Evolutionary conservation across 306 rosid genomes (phyloP), one percentile per base, ranked within the genome.

Genomic region (Trifolium fragiferum): DNA sequence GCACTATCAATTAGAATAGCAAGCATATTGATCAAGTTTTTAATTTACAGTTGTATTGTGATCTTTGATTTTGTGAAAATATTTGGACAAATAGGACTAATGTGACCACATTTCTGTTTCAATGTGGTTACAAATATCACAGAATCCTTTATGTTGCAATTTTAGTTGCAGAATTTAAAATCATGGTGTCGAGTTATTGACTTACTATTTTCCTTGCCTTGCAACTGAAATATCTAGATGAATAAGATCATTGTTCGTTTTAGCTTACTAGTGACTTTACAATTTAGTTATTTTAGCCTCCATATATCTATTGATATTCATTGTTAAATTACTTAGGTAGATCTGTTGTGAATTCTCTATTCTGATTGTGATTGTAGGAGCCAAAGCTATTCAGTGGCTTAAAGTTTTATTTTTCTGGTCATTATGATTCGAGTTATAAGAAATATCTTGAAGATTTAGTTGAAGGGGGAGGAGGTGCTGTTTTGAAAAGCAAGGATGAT

Each of bases 371-470:
- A 27, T 75, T 73, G 72, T 77, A 91, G 96, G 96, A 71, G 53
- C 89, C 93, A 43, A 92, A 86, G 80, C 87, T 95, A 63, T 89
- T 92, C 72, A 62, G 23, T 55, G 96, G 92, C 80, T 84, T 90
- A 41, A 83, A 35, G 33, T 82, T 92, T 72, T 88, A 90, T 76
- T 89, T 94, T 25, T 79, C 88, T 68, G 97, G 96, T 27, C 96
- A 90, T 65, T 95, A 90, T 64, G 75, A 75, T 37, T 23, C 51
- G 1, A 72, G 77, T n/a, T 87, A 86, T 41, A 76, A 72, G 90
- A 87, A 86, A 53, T 95, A 90, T 76, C 94, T 90, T 27, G 74
- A 85, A 80, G 89, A 89, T 2, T 84, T 94, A 83, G 81, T 89
- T 76, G 76, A 73, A 76, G 88, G 79, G 10, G 97, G 88, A 5